These are phyloP conservation scores for Biscogniauxia mediterranea DNA, from an alignment of 2,329 filamentous ascomycete genomes.

Conservation along the genomic window DNA sequence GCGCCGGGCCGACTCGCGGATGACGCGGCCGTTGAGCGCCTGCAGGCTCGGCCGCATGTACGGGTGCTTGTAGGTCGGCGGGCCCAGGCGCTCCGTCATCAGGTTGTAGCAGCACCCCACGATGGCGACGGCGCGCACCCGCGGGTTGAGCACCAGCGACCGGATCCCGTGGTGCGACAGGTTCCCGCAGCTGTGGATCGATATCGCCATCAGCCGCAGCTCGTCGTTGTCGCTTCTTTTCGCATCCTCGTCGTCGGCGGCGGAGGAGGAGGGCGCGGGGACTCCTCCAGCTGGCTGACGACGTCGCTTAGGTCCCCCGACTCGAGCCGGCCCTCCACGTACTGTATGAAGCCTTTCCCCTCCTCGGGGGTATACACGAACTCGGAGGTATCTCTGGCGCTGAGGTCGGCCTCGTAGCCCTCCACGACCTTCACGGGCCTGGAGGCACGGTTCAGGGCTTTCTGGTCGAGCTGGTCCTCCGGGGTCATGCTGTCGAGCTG, in stretches of 20 bases:
- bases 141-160: conserved; percentile 78
- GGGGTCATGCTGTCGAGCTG: conserved; percentile 44
- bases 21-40: conserved; percentile 65
- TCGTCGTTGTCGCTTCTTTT: conserved; percentile 38
- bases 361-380: conserved; percentile 55
- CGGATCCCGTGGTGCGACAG: conserved; percentile 92
- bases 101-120: conserved; percentile 99
- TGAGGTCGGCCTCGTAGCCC: conserved; percentile 44
- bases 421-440: conserved; percentile 33
- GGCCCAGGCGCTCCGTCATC: conserved; percentile 83
- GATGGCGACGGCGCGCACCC: conserved; percentile 86
- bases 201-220: conserved; percentile 76
- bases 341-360: conserved; percentile 70
- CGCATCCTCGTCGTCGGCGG: too few species aligned
- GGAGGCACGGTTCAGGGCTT: conserved; percentile 36
- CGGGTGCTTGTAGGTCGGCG: conserved; percentile 82
- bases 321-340: conserved; percentile 71
- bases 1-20: conserved; percentile 65
- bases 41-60: conserved; percentile 69
- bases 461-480: conserved; percentile 41
- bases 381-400: conserved; percentile 49
- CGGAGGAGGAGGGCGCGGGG: conserved; percentile 16
- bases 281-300: conserved; percentile 31
- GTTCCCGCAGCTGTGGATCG: conserved; percentile 95
- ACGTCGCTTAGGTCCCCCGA: conserved; percentile 63